Evolutionary conservation across 2,329 filamentous ascomycete species (phyloP).

Genomic region (Trichoderma sp.): DNA sequence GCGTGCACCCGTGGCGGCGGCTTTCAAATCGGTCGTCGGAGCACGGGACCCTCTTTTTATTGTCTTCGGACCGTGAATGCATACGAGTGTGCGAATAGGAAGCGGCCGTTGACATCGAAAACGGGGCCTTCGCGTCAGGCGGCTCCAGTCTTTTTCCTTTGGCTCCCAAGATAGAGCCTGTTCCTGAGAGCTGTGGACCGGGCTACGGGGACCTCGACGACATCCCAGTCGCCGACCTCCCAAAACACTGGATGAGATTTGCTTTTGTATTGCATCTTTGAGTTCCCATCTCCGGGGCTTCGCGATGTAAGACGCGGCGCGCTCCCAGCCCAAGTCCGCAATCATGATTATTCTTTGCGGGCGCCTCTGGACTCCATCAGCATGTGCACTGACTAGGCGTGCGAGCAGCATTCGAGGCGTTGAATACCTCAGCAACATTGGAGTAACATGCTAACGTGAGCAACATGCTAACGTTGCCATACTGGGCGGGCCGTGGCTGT

Average conservation of each 20-base stretch:
- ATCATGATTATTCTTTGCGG: slow-evolving; percentile 14
- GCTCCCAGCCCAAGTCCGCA: background rate
- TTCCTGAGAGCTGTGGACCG: slow-evolving; percentile 16
- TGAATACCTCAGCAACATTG: background rate
- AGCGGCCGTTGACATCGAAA: slow-evolving; percentile 14
- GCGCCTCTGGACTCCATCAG: slow-evolving; percentile 11
- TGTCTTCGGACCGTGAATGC: slow-evolving; percentile 11
- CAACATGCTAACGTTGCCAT: background rate
- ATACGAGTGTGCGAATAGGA: slow-evolving; percentile 21
- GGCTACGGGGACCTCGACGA: slow-evolving; percentile 22
- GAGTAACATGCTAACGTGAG: background rate
- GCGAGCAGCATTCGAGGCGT: background rate
- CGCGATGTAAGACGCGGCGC: slow-evolving; percentile 17
- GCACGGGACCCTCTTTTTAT: slow-evolving; percentile 14
- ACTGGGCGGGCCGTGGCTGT: background rate
- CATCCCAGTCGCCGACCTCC: slow-evolving; percentile 19
- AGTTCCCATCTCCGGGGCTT: background rate
- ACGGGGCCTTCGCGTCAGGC: background rate
- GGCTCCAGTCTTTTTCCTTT: slow-evolving; percentile 4
- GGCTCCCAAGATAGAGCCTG: slow-evolving; percentile 7
- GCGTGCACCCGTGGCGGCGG: slow-evolving; percentile 13
- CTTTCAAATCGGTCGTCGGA: slow-evolving; percentile 17
- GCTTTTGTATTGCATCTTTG: background rate
- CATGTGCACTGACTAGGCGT: background rate
- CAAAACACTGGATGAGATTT: slow-evolving; percentile 8